These are phyloP conservation scores for Phytophthora multivora DNA, from an alignment of 352 stramenopile genomes.

Conservation along the genomic window DNA sequence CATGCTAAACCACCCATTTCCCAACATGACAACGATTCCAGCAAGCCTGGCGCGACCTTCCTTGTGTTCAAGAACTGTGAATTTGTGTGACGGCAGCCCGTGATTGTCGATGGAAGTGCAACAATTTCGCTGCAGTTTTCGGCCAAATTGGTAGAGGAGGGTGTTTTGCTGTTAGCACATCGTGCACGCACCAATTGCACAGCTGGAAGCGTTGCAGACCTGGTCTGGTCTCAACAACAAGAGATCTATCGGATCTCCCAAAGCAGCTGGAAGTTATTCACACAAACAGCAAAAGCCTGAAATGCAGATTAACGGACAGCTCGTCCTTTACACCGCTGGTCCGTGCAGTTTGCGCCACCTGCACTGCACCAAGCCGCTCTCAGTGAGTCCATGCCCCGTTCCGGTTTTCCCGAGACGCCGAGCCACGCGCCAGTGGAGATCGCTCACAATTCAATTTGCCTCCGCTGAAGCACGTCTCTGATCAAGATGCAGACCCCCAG, in stretches of 20 bases:
- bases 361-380: conserved; percentile 9
- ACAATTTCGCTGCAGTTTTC: conserved; percentile 6
- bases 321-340: conserved; percentile 28
- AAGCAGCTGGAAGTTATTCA: conserved; percentile 19
- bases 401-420: conserved; percentile 12
- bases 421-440: conserved; percentile 5
- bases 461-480: conserved; percentile 17
- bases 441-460: conserved; percentile 36
- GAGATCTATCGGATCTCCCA: conserved; percentile 7
- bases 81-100: neutral
- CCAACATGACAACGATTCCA: conserved; percentile 16
- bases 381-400: conserved; percentile 7
- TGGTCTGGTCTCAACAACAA: conserved; percentile 24
- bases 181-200: conserved; percentile 3
- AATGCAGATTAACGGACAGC: conserved; percentile 5
- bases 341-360: conserved; percentile 24
- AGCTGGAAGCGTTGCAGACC: conserved; percentile 19
- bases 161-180: conserved; percentile 34
- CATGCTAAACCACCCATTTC: neutral
- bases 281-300: conserved; percentile 25
- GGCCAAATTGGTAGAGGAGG: conserved; percentile 11
- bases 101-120: conserved; percentile 5
- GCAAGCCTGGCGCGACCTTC: neutral
- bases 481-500: conserved; percentile 33
- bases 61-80: neutral